These are phyloP conservation scores for Rhizopus microsporus DNA, from an alignment of 371 early-diverging fungal species.

Conservation along the genomic window DNA sequence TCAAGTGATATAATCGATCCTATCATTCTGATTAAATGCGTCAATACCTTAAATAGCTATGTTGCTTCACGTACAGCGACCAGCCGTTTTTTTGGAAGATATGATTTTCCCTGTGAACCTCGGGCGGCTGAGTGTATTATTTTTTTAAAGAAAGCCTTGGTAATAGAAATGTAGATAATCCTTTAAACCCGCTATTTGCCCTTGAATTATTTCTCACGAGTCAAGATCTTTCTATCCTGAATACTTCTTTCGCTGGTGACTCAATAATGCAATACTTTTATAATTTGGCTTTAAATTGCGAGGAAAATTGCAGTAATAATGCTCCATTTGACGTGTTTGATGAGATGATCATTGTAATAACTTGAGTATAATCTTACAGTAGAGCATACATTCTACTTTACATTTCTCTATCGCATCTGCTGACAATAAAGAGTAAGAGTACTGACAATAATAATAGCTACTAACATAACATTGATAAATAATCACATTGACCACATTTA, in stretches of 20 bases:
- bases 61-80: conserved; percentile 7
- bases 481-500: too few relatives aligned
- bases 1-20: conserved; percentile 7
- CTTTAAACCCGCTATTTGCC: conserved; percentile 4
- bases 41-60: conserved; percentile 7
- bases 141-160: conserved; percentile 5
- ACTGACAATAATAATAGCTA: too few relatives aligned
- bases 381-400: too few relatives aligned
- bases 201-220: conserved; percentile 2
- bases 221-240: conserved; percentile 5
- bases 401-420: too few relatives aligned
- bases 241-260: conserved; percentile 4
- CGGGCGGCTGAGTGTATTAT: conserved; percentile 1
- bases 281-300: conserved; percentile 1
- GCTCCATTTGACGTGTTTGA: too few relatives aligned
- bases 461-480: too few relatives aligned
- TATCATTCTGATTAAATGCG: conserved; percentile 13
- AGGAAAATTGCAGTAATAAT: background rate
- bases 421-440: too few relatives aligned
- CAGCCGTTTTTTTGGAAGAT: conserved; percentile 8
- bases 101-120: conserved; percentile 11
- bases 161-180: conserved; percentile 1
- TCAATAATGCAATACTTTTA: background rate
- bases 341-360: too few relatives aligned
- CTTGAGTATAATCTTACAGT: too few relatives aligned